Base-by-base conservation (phyloP, 202 grass and related monocot genomes). In the Panicum virgatum region DNA sequence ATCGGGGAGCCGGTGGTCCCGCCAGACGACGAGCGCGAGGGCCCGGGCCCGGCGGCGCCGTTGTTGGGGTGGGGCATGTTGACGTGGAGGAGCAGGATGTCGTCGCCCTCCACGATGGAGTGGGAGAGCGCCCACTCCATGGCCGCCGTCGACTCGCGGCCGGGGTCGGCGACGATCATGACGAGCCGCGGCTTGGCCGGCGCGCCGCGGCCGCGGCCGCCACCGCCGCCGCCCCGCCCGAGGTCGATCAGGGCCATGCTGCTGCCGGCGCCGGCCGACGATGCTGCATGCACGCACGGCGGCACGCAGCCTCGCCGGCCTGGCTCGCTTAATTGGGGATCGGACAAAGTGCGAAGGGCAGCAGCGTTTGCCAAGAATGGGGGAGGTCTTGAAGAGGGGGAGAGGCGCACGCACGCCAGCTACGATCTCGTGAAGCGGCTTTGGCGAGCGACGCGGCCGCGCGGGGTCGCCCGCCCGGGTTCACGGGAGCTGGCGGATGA, bases 61-160 rank as follows among this genome's bases (percentile, higher is more conserved):
- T 29, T 81, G 19, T 72, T 9, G 1, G 80, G 52, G 19, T 76
- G 27, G 19, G 85, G 69, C 82, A 84, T 85, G 77, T 94, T 90
- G 20, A 94, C 88, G 72, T 98, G 92, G 66, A 98, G 84, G 56
- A 98, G 90, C 54, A 98, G 15, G 74, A 98, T 81, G 86, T 88
- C 90, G 39, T 98, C 95, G 37, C 90, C 84, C 78, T 94, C 90
- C 22, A 84, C 52, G 26, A 94, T 34, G 76, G 90, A 82, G 80
- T 98, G 95, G 23, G 86, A 94, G 43, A 98, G 88, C 6, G 90
- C 90, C 92, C 92, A 98, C 85, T 94, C 92, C 56, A 98, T 87
- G 6, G 95, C 95, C 66, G 84, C 87, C 10, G 78, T 74, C 30
- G 92, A 87, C 82, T 97, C 90, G 30, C 92, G 86, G 48, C 88